Base-by-base conservation (phyloP, 1,284 basidiomycete species). In the Ceratobasidium sp. region DNA sequence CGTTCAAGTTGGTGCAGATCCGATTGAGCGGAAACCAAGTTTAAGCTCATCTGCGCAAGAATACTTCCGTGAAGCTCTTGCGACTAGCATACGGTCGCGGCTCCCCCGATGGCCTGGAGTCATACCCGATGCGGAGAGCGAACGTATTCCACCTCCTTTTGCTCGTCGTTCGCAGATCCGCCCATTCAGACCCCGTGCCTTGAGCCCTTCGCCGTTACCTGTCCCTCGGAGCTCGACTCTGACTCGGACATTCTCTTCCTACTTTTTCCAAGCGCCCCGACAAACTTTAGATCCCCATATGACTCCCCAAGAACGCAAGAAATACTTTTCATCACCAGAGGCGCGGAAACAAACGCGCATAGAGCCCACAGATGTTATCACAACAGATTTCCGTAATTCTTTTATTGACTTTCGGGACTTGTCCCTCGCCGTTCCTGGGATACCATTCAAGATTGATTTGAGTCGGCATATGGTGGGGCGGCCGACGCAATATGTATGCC, bases 351-450 rank as follows among this genome's bases (percentile, higher is more conserved):
- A 52, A n/a, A 21, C 25, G 25, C 60, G 36, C 25, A 64, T 64
- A 41, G 36, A 64, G 23, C 49, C 60, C 8, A 39, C 60, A 29
- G 60, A 69, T 47, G 30, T 50, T 8, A 56, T 69, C 36, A 69
- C 50, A 1, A 56, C 59, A 9, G 59, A 54, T 44, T 57, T 69
- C 33, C 41, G 42, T 27, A 69, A 69, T 39, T 52, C 57, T 41
- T 69, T 69, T 60, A 60, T 69, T 46, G 50, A 69, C 44, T 69
- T 69, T 30, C 49, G 52, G 41, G 41, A 64, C 25, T 44, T 69
- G 13, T 54, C 39, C 23, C 56, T 69, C 16, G 19, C 47, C 25
- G 52, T 69, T 21, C 47, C 36, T 25, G 68, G 68, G 4, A 13
- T 69, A 14, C 68, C 68, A 27, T 64, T 60, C 23, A 52, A 21